Conservation (phyloP, 2,329 filamentous ascomycete genomes). For the Westerdykella sp. region DNA sequence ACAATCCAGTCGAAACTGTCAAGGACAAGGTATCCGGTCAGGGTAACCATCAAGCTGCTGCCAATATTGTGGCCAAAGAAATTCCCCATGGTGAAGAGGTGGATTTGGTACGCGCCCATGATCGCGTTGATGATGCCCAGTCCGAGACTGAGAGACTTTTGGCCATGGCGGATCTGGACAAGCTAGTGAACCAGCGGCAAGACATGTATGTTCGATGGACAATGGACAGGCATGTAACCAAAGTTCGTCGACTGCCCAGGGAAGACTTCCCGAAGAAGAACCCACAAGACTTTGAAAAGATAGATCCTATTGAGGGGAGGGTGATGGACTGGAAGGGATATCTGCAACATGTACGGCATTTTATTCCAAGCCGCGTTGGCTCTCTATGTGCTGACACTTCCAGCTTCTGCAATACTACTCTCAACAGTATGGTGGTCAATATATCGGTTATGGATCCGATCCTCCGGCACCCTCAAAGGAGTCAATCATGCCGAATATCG, state of each 20-base stretch:
- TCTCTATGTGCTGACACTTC: slow-evolving; percentile 2
- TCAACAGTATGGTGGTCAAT: slow-evolving; percentile 33
- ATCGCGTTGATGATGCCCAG: slow-evolving; percentile 12
- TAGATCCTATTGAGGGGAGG: slow-evolving; percentile 10
- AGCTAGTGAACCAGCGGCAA: slow-evolving; percentile 24
- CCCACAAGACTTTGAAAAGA: slow-evolving; percentile 17
- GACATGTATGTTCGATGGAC: slow-evolving; percentile 33
- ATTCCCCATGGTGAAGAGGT: slow-evolving; percentile 34
- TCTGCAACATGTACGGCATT: slow-evolving; percentile 16
- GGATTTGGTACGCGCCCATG: slow-evolving; percentile 31
- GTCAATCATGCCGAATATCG: slow-evolving; percentile 30
- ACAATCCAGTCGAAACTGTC: slow-evolving; percentile 21
- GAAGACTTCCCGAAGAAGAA: slow-evolving; percentile 14
- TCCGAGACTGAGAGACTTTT: slow-evolving; percentile 10
- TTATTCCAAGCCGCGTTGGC: slow-evolving; percentile 1
- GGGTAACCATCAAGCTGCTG: slow-evolving; percentile 20
- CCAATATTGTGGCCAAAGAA: slow-evolving; percentile 41
- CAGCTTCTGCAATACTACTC: slow-evolving; percentile 26
- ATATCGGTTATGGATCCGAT: slow-evolving; percentile 30
- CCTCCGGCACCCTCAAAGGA: slow-evolving; percentile 27
- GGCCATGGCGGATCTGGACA: slow-evolving; percentile 14
- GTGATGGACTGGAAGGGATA: slow-evolving; percentile 29
- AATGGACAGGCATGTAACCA: slow-evolving; percentile 32
- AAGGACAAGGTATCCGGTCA: slow-evolving; percentile 18
- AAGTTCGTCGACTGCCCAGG: slow-evolving; percentile 24